Evolutionary conservation across 2,329 filamentous ascomycete genomes (phyloP).

Genomic region (Blumeria graminis): DNA sequence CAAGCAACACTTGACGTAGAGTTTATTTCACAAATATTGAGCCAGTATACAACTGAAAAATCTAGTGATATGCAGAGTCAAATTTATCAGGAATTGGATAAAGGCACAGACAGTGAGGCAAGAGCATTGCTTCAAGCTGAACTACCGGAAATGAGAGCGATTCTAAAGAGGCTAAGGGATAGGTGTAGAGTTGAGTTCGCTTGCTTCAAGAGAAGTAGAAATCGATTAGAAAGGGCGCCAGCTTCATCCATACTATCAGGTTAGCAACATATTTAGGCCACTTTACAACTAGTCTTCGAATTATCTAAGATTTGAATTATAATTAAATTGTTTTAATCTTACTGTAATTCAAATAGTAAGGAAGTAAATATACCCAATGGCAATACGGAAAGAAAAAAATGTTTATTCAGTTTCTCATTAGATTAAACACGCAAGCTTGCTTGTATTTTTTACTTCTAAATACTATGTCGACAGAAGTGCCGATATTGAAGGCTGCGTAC

Average conservation of each 20-base stretch:
- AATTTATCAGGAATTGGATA: slow-evolving; percentile 80
- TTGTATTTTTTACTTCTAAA: no score
- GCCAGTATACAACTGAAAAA: slow-evolving; percentile 65
- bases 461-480: no score
- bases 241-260: not conserved
- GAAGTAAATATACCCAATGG: no score
- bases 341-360: no score
- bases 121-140: slow-evolving; percentile 60
- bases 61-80: slow-evolving; percentile 63
- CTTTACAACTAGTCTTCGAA: no score
- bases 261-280: not conserved
- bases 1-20: slow-evolving; percentile 95
- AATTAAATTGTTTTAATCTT: no score
- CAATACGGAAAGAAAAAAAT: no score
- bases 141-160: slow-evolving; percentile 66
- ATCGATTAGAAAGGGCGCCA: not conserved
- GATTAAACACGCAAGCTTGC: no score
- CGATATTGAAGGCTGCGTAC: no score
- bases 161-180: slow-evolving; percentile 65
- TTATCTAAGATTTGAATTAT: no score
- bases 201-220: slow-evolving; percentile 42
- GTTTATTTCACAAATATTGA: slow-evolving; percentile 83
- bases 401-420: no score
- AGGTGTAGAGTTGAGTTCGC: slow-evolving; percentile 66
- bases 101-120: slow-evolving; percentile 70